Evolutionary conservation across 306 rosid species (phyloP).

Genomic region (Prunus mongolica): DNA sequence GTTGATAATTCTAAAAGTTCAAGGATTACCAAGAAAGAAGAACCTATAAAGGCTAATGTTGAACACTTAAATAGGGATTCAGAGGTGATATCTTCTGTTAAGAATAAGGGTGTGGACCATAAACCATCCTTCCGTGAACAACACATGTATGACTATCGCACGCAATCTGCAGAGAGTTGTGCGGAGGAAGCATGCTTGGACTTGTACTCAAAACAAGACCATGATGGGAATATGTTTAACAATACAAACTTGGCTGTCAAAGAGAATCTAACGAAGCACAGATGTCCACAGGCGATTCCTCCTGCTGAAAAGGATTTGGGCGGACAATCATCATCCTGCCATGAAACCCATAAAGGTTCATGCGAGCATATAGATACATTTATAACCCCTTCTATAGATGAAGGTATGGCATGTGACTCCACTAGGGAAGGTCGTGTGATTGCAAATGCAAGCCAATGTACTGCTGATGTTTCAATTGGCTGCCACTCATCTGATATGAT

Average conservation of each 20-base stretch:
- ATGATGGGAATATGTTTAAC: constrained; percentile 16
- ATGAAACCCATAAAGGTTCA: constrained; percentile 29
- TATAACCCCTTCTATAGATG: constrained; percentile 22
- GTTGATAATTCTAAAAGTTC: constrained; percentile 30
- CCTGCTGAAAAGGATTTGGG: constrained; percentile 14
- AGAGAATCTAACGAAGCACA: constrained; percentile 20
- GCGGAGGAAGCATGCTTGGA: constrained; percentile 21
- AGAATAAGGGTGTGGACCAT: constrained; percentile 20
- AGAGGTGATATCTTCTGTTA: constrained; percentile 17
- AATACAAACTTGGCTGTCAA: constrained; percentile 17
- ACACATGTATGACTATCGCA: constrained; percentile 14
- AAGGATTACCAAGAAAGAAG: constrained; percentile 25
- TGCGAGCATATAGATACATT: constrained; percentile 13
- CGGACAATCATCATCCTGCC: constrained; percentile 28
- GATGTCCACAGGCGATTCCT: constrained; percentile 9
- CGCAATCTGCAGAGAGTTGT: constrained; percentile 31
- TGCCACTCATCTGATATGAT: constrained; percentile 8
- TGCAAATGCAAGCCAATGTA: constrained; percentile 36
- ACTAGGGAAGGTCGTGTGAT: constrained; percentile 24
- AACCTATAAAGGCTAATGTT: constrained; percentile 16
- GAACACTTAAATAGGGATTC: constrained; percentile 27
- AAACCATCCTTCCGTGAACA: constrained; percentile 19
- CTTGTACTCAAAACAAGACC: constrained; percentile 25
- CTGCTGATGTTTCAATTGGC: constrained; percentile 6
- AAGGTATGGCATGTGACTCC: constrained; percentile 27